phyloP scores from a whole-genome alignment of 2,329 filamentous ascomycete genomes.

The Bipolaris sorokiniana region DNA sequence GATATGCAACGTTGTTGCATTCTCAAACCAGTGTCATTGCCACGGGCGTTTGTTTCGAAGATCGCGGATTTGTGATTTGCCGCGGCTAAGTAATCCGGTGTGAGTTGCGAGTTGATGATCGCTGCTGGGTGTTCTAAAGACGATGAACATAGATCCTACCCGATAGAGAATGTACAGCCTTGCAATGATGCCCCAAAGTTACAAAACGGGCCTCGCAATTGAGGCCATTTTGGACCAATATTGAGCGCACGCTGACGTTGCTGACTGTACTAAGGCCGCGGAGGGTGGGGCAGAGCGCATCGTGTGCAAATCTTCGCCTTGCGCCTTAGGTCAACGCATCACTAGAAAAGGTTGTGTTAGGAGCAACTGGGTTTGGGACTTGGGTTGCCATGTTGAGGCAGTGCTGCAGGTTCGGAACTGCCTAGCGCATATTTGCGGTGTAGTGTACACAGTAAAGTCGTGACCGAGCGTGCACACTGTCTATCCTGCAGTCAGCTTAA shows the following conservation, averaged over 20 bases:
- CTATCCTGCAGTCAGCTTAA: background rate
- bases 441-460: too few relatives aligned
- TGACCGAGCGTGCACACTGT: background rate
- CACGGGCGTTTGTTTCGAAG: background rate
- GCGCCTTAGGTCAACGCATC: background rate
- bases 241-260: conserved; percentile 10
- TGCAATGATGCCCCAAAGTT: conserved; percentile 1
- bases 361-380: background rate
- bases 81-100: background rate
- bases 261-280: conserved; percentile 1
- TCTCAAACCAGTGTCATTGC: background rate
- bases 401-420: background rate
- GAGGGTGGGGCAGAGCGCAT: background rate
- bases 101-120: conserved; percentile 17
- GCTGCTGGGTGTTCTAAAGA: background rate
- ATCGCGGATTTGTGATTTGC: background rate
- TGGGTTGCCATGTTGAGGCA: background rate
- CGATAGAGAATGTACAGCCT: conserved; percentile 1
- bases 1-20: background rate
- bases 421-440: background rate
- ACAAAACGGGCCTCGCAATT: background rate
- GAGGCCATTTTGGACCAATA: conserved; percentile 3
- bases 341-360: background rate
- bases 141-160: background rate
- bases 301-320: background rate